Percentiles rank a stretch among this genome's conserved stretches.
These are phyloP conservation scores for Rhodamnia argentea DNA, from an alignment of 345 rosid genomes.

Conservation along the genomic window DNA sequence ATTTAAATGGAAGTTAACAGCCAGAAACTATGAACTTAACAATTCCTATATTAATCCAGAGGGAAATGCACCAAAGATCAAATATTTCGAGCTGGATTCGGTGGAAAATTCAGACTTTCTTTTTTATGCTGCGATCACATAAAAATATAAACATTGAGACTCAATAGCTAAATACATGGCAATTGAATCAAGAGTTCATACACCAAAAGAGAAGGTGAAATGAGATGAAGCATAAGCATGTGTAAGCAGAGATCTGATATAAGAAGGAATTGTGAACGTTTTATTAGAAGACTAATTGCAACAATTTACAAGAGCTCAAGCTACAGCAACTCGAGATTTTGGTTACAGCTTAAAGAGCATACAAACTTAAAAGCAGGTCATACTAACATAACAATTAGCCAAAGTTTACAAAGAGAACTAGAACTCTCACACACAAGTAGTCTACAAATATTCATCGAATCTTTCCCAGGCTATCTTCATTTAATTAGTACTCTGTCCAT, in stretches of 20 bases:
- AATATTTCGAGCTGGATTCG: too few species aligned
- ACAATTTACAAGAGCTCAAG: slow-evolving; percentile 60
- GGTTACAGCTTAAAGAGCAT: slow-evolving; percentile 26
- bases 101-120: not conserved
- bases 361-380: slow-evolving; percentile 25
- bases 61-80: too few species aligned
- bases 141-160: not conserved
- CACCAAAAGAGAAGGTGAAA: not conserved
- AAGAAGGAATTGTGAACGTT: slow-evolving; percentile 5
- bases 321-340: slow-evolving; percentile 39
- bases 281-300: slow-evolving; percentile 60
- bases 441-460: slow-evolving; percentile 40
- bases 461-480: slow-evolving; percentile 14
- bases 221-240: not conserved
- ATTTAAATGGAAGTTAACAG: not conserved
- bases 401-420: slow-evolving; percentile 46
- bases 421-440: slow-evolving; percentile 47
- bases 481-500: slow-evolving; percentile 55
- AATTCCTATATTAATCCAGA: not conserved
- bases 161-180: not conserved
- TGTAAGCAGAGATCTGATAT: not conserved
- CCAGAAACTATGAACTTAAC: not conserved
- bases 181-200: not conserved
- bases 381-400: slow-evolving; percentile 60
- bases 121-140: not conserved